These are phyloP conservation scores for Anisodus tanguticus DNA, from an alignment of 257 asterid genomes.

Conservation along the genomic window DNA sequence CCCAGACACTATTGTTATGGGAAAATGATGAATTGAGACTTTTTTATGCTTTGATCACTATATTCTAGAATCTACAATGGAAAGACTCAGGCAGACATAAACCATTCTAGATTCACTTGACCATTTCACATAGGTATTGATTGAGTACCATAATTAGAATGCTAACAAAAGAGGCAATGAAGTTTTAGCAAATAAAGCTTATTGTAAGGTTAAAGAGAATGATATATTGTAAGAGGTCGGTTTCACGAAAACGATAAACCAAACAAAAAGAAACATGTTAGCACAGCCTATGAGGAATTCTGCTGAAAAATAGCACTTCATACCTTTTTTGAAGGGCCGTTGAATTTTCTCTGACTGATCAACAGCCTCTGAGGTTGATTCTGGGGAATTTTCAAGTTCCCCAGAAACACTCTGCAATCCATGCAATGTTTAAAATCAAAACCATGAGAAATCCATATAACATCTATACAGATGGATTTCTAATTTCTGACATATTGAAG, in stretches of 20 bases:
- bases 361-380: slow-evolving; percentile 56
- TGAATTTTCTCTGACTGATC: slow-evolving; percentile 55
- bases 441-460: slow-evolving; percentile 9
- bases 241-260: neutral
- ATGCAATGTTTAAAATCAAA: slow-evolving; percentile 26
- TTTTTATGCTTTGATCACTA: neutral
- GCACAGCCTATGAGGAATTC: slow-evolving; percentile 7
- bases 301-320: neutral
- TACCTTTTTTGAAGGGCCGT: slow-evolving; percentile 79
- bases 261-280: slow-evolving; percentile 19
- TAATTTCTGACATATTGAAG: slow-evolving; percentile 6
- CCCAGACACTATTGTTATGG: neutral
- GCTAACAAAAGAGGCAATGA: neutral
- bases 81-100: neutral
- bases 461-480: neutral
- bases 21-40: neutral
- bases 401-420: slow-evolving; percentile 69
- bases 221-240: neutral
- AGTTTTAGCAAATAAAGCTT: neutral
- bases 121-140: neutral
- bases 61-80: slow-evolving; percentile 1
- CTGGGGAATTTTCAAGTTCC: slow-evolving; percentile 62
- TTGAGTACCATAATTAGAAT: neutral
- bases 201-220: slow-evolving; percentile 1
- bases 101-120: slow-evolving; percentile 11